These are phyloP conservation scores for Thalassiosira hispida DNA, from an alignment of 352 stramenopile genomes.

Conservation along the genomic window DNA sequence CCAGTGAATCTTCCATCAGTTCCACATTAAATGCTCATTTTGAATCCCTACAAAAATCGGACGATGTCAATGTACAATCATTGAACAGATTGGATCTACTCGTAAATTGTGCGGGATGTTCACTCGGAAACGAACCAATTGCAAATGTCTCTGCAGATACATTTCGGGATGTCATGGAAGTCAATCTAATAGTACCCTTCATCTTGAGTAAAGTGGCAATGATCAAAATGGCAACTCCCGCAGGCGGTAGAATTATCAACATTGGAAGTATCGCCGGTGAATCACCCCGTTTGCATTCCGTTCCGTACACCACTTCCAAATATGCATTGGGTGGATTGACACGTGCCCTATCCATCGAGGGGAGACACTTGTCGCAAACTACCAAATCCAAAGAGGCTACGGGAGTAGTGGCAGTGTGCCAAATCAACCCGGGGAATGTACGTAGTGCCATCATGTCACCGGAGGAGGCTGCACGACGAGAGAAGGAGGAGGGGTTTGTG, in stretches of 20 bases:
- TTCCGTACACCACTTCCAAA: conserved; percentile 81
- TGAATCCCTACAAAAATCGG: conserved; percentile 35
- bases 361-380: conserved; percentile 47
- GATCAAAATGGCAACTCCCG: conserved; percentile 60
- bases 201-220: conserved; percentile 74
- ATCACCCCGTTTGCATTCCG: conserved; percentile 64
- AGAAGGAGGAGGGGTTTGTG: conserved; percentile 58
- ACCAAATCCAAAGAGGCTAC: conserved; percentile 33
- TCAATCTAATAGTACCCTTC: conserved; percentile 78
- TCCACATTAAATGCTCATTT: conserved; percentile 35
- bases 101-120: conserved; percentile 83
- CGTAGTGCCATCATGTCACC: conserved; percentile 55
- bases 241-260: conserved; percentile 80
- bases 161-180: conserved; percentile 70
- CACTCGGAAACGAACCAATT: conserved; percentile 53
- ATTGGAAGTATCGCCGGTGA: conserved; percentile 76
- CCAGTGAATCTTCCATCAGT: conserved; percentile 42
- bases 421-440: conserved; percentile 82
- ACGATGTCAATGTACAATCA: conserved; percentile 41
- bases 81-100: conserved; percentile 74
- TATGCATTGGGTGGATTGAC: conserved; percentile 75
- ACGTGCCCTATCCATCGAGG: conserved; percentile 72
- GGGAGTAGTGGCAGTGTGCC: conserved; percentile 62
- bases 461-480: conserved; percentile 44
- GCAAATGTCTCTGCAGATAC: conserved; percentile 55